phyloP scores from a whole-genome alignment of 2,329 filamentous ascomycete genomes.

The Emmonsiellopsis sp. region DNA sequence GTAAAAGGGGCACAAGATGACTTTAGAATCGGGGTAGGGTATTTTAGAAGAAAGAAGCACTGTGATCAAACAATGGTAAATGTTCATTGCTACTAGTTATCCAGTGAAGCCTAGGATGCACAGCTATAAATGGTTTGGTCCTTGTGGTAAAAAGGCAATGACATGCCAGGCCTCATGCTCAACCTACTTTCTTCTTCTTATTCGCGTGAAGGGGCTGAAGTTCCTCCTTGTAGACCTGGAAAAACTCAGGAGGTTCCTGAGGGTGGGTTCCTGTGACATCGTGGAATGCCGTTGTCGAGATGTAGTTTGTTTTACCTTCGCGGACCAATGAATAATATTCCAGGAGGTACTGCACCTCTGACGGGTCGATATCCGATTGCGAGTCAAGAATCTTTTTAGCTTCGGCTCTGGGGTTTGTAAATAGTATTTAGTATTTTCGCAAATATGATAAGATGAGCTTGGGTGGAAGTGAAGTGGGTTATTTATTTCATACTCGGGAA shows the following conservation, averaged over 20 bases:
- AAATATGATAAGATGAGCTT: neutral
- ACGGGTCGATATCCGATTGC: constrained; percentile 28
- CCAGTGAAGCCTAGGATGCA: too few relatives aligned
- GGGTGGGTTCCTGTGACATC: constrained; percentile 41
- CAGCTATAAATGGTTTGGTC: too few relatives aligned
- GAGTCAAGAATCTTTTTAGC: constrained; percentile 29
- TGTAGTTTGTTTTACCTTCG: constrained; percentile 48
- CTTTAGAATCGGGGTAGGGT: too few relatives aligned
- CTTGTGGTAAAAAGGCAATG: too few relatives aligned
- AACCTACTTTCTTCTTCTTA: constrained; percentile 30
- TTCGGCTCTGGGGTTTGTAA: constrained; percentile 15
- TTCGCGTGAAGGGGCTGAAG: constrained; percentile 23
- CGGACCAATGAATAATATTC: constrained; percentile 46
- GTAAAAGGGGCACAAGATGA: too few relatives aligned
- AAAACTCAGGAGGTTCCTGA: constrained; percentile 42
- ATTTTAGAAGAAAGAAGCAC: too few relatives aligned
- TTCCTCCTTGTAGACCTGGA: constrained; percentile 36
- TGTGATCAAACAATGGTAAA: too few relatives aligned
- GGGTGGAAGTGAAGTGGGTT: too few relatives aligned
- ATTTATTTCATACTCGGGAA: constrained; percentile 39
- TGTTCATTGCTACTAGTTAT: too few relatives aligned
- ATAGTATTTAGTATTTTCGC: neutral
- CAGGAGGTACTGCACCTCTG: constrained; percentile 41
- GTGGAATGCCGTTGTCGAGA: constrained; percentile 43
- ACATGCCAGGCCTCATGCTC: too few relatives aligned